Percentiles rank a stretch among this genome's conserved stretches.
These are phyloP conservation scores for Maudiozyma bulderi DNA, from an alignment of 805 yeast genomes.

Conservation along the genomic window DNA sequence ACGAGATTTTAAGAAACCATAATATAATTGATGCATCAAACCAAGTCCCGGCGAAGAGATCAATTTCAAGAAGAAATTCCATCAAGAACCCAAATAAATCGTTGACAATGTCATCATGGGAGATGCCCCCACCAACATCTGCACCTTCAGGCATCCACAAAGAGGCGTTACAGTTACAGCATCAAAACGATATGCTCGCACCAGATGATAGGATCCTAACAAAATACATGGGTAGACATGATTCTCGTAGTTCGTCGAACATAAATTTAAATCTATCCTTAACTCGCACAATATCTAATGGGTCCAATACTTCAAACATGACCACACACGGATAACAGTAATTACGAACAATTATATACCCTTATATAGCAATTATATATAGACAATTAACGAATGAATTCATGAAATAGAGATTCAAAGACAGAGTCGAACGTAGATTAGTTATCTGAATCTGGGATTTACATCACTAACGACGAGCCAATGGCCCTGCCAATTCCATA, in stretches of 20 bases:
- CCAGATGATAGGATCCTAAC: not conserved
- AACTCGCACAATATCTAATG: not conserved
- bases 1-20: slow-evolving; percentile 42
- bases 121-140: not conserved
- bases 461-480: not conserved
- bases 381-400: not conserved
- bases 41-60: not conserved
- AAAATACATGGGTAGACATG: not conserved
- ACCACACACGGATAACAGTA: not conserved
- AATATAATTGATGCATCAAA: slow-evolving; percentile 12
- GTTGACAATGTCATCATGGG: not conserved
- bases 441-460: no score
- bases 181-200: not conserved
- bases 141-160: not conserved
- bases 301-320: not conserved
- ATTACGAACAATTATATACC: no score
- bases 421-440: no score
- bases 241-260: not conserved
- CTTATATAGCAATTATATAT: not conserved
- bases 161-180: not conserved
- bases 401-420: no score
- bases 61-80: not conserved
- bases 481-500: not conserved
- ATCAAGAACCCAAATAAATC: not conserved
- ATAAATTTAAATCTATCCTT: not conserved